Percentiles rank a stretch among this genome's conserved stretches.
phyloP scores from a whole-genome alignment of 495 filamentous ascomycete genomes.

The Lasiosphaeriaceae sp. region DNA sequence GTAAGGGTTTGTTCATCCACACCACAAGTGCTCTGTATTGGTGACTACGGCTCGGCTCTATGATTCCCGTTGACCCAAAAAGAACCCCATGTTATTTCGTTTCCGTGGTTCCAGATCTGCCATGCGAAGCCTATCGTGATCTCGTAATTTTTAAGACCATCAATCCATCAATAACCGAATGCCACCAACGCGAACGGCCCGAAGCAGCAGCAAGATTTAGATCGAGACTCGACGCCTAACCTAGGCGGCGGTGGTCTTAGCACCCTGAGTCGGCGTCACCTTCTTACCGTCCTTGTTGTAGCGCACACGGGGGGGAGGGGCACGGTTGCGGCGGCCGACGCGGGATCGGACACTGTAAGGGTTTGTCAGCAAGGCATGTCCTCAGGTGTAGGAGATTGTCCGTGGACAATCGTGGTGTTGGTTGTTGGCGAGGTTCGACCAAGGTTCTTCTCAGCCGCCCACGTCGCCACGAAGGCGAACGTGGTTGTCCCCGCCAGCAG shows the following conservation, averaged over 20 bases:
- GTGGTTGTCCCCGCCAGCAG: conserved; percentile 33
- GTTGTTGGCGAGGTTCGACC: conserved; percentile 47
- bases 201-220: conserved; percentile 9
- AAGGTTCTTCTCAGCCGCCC: conserved; percentile 58
- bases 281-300: conserved; percentile 99
- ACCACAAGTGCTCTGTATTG: conserved; percentile 32
- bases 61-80: conserved; percentile 12
- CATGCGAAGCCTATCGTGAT: conserved; percentile 27
- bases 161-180: conserved; percentile 20
- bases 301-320: conserved; percentile 90
- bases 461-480: conserved; percentile 32
- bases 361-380: conserved; percentile 32
- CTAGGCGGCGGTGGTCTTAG: conserved; percentile 39
- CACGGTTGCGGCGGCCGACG: conserved; percentile 97
- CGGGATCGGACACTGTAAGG: conserved; percentile 87
- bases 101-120: conserved; percentile 23
- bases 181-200: conserved; percentile 27
- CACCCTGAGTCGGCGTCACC: conserved; percentile 79
- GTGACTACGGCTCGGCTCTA: conserved; percentile 30
- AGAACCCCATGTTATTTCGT: conserved; percentile 20
- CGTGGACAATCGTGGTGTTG: conserved; percentile 18
- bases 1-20: neutral
- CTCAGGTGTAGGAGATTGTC: conserved; percentile 5
- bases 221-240: neutral
- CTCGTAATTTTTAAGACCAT: conserved; percentile 23